Evolutionary conservation across 2,329 filamentous ascomycete species (phyloP).

Genomic region (Colletotrichum sublineola): DNA sequence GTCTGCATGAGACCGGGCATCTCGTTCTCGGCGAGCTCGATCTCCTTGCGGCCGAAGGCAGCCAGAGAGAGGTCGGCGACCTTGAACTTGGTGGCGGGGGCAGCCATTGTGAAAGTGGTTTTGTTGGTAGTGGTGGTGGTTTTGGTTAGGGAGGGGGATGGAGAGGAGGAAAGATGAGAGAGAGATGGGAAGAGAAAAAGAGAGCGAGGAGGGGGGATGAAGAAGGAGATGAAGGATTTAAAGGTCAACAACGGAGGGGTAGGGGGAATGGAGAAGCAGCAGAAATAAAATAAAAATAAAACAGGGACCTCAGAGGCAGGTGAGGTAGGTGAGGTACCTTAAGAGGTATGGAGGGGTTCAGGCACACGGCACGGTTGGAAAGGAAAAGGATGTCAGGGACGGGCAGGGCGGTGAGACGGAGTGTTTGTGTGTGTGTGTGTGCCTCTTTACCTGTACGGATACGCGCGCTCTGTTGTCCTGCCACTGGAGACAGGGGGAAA

Average conservation of each 20-base stretch:
- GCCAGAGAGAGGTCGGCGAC: conserved; percentile 98
- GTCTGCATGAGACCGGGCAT: conserved; percentile 99
- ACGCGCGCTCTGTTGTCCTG: conserved; percentile 8
- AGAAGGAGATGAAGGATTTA: conserved; percentile 39
- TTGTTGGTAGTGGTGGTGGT: conserved; percentile 41
- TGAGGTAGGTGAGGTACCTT: background rate
- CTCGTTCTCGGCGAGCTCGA: conserved; percentile 95
- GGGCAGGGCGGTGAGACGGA: conserved; percentile 11
- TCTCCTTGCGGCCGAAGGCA: conserved; percentile 99
- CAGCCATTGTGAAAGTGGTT: conserved; percentile 67
- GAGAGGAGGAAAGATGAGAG: conserved; percentile 34
- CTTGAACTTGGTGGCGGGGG: conserved; percentile 95
- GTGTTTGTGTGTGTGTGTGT: background rate
- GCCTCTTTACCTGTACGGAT: background rate
- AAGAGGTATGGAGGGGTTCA: conserved; percentile 13
- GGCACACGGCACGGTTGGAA: background rate
- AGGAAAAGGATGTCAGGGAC: conserved; percentile 15
- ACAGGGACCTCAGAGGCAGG: conserved; percentile 8
- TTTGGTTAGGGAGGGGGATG: conserved; percentile 35
- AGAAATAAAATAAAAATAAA: conserved; percentile 14
- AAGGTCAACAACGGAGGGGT: conserved; percentile 38
- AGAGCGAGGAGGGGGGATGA: conserved; percentile 40
- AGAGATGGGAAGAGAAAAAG: conserved; percentile 12
- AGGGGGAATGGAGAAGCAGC: conserved; percentile 30
- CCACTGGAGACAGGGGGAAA: conserved; percentile 25